phyloP scores from a whole-genome alignment of 352 stramenopile genomes.

The Globisporangium perplexum region DNA sequence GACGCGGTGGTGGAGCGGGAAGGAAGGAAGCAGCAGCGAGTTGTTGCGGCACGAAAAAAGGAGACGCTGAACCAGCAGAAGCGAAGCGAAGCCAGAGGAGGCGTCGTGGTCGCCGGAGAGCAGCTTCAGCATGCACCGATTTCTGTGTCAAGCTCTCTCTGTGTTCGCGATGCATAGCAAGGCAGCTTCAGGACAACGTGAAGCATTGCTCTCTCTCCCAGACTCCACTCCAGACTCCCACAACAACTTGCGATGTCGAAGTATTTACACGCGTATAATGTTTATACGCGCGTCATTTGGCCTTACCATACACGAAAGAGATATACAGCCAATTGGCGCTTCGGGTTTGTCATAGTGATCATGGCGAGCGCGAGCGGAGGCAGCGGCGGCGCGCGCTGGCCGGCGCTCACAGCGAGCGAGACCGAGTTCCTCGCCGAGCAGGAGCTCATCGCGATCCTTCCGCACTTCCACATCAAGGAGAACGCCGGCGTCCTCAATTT shows the following conservation, averaged over 20 bases:
- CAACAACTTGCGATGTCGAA: no score
- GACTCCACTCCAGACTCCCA: no score
- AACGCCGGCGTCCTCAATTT: constrained; percentile 78
- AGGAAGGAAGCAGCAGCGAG: background rate
- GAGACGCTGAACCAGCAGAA: no score
- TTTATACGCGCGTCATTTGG: no score
- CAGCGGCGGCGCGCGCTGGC: constrained; percentile 9
- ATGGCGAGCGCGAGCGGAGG: constrained; percentile 10
- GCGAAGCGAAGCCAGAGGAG: background rate
- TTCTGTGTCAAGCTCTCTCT: background rate
- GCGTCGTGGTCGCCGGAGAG: background rate
- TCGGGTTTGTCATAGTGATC: background rate
- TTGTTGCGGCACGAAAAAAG: background rate
- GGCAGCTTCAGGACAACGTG: no score
- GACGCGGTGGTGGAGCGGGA: background rate
- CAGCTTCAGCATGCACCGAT: background rate
- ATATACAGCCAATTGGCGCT: background rate
- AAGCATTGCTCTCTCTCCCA: no score
- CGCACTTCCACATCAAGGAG: constrained; percentile 78
- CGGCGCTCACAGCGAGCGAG: constrained; percentile 46
- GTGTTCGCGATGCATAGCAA: background rate
- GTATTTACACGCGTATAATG: no score
- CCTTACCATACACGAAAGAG: no score
- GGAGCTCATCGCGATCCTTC: constrained; percentile 82
- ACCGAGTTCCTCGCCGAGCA: constrained; percentile 86